Conservation (phyloP, 139 green algal species). For the Diplosphaera chodatii region DNA sequence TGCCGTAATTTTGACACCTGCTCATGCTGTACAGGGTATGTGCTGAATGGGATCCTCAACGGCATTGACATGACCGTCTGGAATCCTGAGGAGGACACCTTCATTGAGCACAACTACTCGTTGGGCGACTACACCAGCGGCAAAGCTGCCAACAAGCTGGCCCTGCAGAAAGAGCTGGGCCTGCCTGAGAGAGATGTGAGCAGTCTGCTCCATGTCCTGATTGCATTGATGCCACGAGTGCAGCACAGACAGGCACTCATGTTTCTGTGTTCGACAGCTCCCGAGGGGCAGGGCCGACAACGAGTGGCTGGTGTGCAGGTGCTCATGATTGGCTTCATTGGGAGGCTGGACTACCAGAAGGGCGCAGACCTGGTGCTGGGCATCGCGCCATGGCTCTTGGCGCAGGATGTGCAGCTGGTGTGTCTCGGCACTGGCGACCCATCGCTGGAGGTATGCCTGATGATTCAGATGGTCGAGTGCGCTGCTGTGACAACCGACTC, state of each 20-base stretch:
- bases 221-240: too few relatives aligned
- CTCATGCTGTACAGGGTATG: too few relatives aligned
- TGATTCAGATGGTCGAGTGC: too few relatives aligned
- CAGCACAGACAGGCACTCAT: too few relatives aligned
- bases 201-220: too few relatives aligned
- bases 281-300: too few relatives aligned
- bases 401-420: slow-evolving; percentile 63
- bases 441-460: slow-evolving; percentile 70
- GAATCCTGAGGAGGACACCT: slow-evolving; percentile 33
- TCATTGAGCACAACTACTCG: slow-evolving; percentile 31
- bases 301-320: too few relatives aligned
- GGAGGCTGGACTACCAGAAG: slow-evolving; percentile 75
- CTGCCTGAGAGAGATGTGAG: slow-evolving; percentile 32
- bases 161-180: slow-evolving; percentile 43
- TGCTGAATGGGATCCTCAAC: slow-evolving; percentile 78
- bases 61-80: slow-evolving; percentile 68
- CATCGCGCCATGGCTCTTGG: slow-evolving; percentile 20
- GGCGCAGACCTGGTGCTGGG: slow-evolving; percentile 42
- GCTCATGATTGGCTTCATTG: slow-evolving; percentile 79
- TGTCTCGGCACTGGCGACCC: slow-evolving; percentile 70
- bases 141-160: slow-evolving; percentile 41
- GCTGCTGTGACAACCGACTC: too few relatives aligned
- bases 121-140: slow-evolving; percentile 25
- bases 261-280: too few relatives aligned
- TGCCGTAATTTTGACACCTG: too few relatives aligned